A percentile compares a stretch with the other conserved stretches of the same genome.
phyloP scores from a whole-genome alignment of 768 basidiomycete species.

The Boletus rex-veris region DNA sequence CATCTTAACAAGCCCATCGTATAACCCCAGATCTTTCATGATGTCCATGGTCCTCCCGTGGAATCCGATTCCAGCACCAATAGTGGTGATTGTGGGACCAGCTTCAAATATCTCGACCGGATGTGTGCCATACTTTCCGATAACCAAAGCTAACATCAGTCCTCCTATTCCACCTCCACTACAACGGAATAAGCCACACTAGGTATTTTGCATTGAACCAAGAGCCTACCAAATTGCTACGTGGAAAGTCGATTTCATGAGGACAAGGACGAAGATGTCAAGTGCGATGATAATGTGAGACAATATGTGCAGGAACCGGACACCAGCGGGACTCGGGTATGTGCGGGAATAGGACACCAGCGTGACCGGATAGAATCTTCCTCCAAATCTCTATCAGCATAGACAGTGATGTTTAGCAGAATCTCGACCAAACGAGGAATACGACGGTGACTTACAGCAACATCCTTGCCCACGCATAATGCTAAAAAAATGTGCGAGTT shows the following conservation, averaged over 20 bases:
- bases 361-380: no score
- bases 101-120: constrained; percentile 43
- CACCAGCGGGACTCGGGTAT: neutral
- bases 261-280: neutral
- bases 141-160: constrained; percentile 30
- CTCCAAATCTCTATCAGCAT: no score
- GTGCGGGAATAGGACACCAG: no score
- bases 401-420: no score
- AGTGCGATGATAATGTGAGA: neutral
- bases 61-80: constrained; percentile 45
- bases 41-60: constrained; percentile 46
- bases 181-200: neutral
- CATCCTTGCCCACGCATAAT: no score
- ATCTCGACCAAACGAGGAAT: no score
- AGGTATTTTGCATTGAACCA: neutral
- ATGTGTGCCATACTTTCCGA: constrained; percentile 24
- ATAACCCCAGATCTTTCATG: constrained; percentile 38
- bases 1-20: constrained; percentile 29
- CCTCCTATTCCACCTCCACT: constrained; percentile 42
- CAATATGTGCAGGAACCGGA: neutral
- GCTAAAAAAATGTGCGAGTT: no score
- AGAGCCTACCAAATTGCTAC: constrained; percentile 16
- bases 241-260: constrained; percentile 11
- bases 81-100: constrained; percentile 36
- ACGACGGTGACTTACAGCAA: no score